Base-by-base conservation (phyloP, 176 grass and related monocot genomes). In the Rhynchospora tenuis region DNA sequence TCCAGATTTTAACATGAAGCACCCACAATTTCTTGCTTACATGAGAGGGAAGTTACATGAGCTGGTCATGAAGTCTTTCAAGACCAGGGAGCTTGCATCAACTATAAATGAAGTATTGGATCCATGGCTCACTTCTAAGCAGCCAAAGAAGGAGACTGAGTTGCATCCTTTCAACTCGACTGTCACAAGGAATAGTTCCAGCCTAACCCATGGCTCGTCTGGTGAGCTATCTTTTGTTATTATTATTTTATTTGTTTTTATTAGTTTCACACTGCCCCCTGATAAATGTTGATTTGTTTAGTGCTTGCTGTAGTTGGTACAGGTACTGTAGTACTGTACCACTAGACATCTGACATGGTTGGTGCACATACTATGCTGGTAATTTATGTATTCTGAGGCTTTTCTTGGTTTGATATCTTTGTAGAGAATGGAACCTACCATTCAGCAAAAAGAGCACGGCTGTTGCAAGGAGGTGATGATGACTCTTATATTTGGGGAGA, bases 81-180 rank as follows among this genome's bases (percentile, higher is more conserved):
- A 99, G 89, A 99, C 85, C 76, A 89, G 96, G 88, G 96, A 99
- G 31, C 90, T 99, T 91, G 86, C 96, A 72, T 92, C 89, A 84
- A 88, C 93, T 86, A 95, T 99, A 83, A 99, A 95, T 19, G 96
- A 99, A 81, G 96, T 99, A 38, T 93, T 99, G 88, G 96, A 95
- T 89, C 96, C 96, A 89, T 99, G 96, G 96, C 93, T 99, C 47
- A 84, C 81, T 88, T 85, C 88, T 86, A 99, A 93, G 88, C 96
- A 99, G 64, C 93, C 89, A 72, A 99, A 91, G 87, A 95, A 93
- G 64, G 95, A 95, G 87, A 87, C 92, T 58, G 95, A 95, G 76
- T 89, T 88, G 81, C 88, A 89, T 80, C 74, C 89, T 73, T 89
- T 90, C 78, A 91, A 86, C 81, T 89, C 88, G 19, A 79, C 88